Conservation (phyloP, 768 basidiomycete genomes). For the Leccinum aurantiacum region DNA sequence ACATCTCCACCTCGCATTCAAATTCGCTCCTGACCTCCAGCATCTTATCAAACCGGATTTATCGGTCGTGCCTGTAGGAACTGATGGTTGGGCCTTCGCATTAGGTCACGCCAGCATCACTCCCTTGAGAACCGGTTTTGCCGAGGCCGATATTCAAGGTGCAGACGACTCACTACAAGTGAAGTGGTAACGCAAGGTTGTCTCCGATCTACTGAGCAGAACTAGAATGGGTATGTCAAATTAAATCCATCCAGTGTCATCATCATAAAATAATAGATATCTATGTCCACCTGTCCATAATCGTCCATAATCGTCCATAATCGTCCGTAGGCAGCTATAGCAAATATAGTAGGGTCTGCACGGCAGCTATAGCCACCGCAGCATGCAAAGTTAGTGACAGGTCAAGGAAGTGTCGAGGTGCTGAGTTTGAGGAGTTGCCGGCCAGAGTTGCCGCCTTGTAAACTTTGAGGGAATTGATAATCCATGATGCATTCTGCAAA, state of each 20-base stretch:
- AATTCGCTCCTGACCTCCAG: constrained; percentile 73
- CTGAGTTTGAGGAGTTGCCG: constrained; percentile 33
- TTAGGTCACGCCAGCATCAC: constrained; percentile 75
- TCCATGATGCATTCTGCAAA: constrained; percentile 74
- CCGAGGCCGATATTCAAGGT: constrained; percentile 40
- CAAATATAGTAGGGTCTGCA: constrained; percentile 17
- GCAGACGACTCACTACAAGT: constrained; percentile 12
- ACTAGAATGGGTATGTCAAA: constrained; percentile 1
- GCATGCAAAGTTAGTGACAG: constrained; percentile 12
- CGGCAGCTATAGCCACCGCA: neutral
- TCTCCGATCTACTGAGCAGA: neutral
- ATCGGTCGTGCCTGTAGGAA: constrained; percentile 65
- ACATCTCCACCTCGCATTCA: constrained; percentile 56
- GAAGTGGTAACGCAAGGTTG: constrained; percentile 47
- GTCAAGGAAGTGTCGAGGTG: constrained; percentile 3
- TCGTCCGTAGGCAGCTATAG: constrained; percentile 15
- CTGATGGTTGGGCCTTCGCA: constrained; percentile 79
- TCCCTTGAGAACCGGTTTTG: constrained; percentile 73
- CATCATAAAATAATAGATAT: constrained; percentile 12
- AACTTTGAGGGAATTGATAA: constrained; percentile 75
- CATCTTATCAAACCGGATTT: constrained; percentile 60
- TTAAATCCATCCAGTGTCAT: constrained; percentile 11
- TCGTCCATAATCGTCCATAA: neutral
- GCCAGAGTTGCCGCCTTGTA: constrained; percentile 58
- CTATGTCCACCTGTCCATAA: constrained; percentile 1